Evolutionary conservation across 345 rosid species (phyloP).

Genomic region (Syzygium oleosum): DNA sequence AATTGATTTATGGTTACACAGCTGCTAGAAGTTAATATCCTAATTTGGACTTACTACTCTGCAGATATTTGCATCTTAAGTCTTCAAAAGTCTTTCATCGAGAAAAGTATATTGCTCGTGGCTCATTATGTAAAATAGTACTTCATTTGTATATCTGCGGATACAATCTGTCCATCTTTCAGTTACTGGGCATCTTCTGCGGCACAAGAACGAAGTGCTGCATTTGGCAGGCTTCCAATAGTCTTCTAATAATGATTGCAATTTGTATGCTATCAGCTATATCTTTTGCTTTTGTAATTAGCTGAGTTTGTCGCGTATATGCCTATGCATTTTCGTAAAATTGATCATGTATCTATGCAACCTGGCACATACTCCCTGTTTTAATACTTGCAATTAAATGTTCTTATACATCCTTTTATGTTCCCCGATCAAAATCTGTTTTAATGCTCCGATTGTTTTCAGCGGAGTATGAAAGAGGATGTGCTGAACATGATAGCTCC

Average conservation of each 20-base stretch:
- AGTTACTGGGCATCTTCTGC: neutral
- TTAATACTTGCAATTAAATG: neutral
- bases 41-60: neutral
- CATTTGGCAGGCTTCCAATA: neutral
- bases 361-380: neutral
- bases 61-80: neutral
- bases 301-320: neutral
- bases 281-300: neutral
- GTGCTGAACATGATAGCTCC: constrained; percentile 75
- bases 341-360: neutral
- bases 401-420: neutral
- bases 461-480: constrained; percentile 69
- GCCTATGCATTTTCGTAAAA: neutral
- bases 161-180: neutral
- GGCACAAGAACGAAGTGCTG: neutral
- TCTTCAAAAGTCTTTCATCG: neutral
- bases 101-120: neutral
- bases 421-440: neutral
- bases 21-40: neutral
- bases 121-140: neutral
- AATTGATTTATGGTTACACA: neutral
- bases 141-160: neutral
- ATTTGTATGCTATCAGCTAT: neutral
- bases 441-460: constrained; percentile 6
- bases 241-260: neutral